phyloP scores from a whole-genome alignment of 2,329 filamentous ascomycete genomes.

The Huntiella decipiens region DNA sequence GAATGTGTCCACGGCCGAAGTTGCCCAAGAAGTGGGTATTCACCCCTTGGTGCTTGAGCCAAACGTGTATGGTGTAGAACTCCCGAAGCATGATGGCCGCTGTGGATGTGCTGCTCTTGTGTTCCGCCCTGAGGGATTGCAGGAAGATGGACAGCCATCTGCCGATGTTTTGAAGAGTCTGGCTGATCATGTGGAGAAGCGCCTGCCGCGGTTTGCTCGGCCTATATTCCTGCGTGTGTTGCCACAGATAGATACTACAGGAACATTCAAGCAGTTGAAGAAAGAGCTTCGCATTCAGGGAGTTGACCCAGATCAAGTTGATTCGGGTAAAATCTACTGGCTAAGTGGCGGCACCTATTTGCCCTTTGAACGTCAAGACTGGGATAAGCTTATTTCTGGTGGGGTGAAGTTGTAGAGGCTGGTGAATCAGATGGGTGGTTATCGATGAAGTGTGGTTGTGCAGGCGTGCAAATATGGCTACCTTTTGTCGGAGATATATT shows the following conservation, averaged over 20 bases:
- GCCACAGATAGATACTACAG: conserved; percentile 44
- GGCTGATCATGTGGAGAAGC: conserved; percentile 34
- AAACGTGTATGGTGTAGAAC: conserved; percentile 67
- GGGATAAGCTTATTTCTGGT: conserved; percentile 47
- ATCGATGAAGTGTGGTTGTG: too few relatives aligned
- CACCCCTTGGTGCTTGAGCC: conserved; percentile 53
- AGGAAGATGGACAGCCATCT: conserved; percentile 22
- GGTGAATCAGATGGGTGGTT: background rate
- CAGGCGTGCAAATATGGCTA: too few relatives aligned
- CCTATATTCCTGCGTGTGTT: conserved; percentile 61
- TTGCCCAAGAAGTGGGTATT: conserved; percentile 51
- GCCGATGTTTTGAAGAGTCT: conserved; percentile 35
- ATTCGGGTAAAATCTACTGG: conserved; percentile 39
- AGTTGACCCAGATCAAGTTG: conserved; percentile 36
- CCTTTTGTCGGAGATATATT: too few relatives aligned
- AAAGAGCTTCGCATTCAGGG: conserved; percentile 51
- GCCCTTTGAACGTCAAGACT: conserved; percentile 46
- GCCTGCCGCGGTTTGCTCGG: conserved; percentile 54
- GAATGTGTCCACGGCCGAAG: conserved; percentile 68
- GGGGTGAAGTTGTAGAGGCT: conserved; percentile 43
- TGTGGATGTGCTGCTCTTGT: conserved; percentile 62
- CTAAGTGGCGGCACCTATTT: conserved; percentile 47
- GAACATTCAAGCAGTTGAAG: conserved; percentile 83
- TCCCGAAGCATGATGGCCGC: conserved; percentile 67
- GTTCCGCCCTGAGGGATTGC: conserved; percentile 25